These are phyloP conservation scores for Anethum foeniculum DNA, from an alignment of 140 eudicot genomes.

Conservation along the genomic window DNA sequence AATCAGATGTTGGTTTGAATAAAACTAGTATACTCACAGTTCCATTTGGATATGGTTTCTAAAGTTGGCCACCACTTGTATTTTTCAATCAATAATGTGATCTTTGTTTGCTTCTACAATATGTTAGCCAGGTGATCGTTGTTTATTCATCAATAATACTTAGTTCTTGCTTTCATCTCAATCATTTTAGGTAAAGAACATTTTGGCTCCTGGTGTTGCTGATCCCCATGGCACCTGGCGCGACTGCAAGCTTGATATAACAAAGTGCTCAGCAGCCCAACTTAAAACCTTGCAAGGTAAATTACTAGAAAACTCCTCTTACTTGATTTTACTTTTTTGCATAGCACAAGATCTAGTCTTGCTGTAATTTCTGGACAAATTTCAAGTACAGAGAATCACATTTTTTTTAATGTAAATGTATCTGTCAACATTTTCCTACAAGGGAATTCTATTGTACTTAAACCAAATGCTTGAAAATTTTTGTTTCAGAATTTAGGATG, in stretches of 20 bases:
- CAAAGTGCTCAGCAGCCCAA: conserved; percentile 56
- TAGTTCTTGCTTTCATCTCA: background rate
- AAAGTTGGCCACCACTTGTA: background rate
- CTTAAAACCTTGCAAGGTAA: conserved; percentile 62
- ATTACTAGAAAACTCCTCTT: background rate
- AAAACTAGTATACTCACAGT: background rate
- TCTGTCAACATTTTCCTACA: background rate
- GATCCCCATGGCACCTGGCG: conserved; percentile 71
- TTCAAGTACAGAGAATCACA: background rate
- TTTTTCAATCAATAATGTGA: background rate
- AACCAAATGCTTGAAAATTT: background rate
- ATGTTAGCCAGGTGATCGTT: background rate
- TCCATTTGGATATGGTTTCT: background rate
- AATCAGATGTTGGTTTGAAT: background rate
- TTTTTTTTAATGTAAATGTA: background rate
- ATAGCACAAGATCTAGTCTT: background rate
- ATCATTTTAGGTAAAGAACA: conserved; percentile 52
- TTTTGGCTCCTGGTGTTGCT: conserved; percentile 79
- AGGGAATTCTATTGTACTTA: background rate
- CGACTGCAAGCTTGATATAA: conserved; percentile 55
- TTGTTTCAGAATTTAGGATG: conserved; percentile 48
- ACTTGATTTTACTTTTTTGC: background rate
- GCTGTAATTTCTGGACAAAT: background rate
- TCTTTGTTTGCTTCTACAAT: background rate
- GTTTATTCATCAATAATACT: background rate